Conservation (phyloP, 192 early-diverging fungal genomes). For the Coemansia sp. region DNA sequence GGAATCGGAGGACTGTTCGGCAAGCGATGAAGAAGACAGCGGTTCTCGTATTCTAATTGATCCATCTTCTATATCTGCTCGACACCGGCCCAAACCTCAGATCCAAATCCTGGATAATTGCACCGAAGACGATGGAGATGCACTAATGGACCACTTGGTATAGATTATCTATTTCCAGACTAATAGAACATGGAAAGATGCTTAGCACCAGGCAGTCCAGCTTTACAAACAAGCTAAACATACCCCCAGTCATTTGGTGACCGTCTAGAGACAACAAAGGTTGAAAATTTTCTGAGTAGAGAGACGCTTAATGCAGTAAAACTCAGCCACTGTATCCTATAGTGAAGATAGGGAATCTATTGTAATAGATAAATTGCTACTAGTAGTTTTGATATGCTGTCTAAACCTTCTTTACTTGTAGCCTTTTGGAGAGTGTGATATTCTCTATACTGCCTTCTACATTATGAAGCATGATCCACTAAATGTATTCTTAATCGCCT, state of each 20-base stretch:
- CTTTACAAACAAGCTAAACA: background rate
- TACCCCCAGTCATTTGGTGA: no score
- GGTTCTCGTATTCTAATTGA: constrained; percentile 5
- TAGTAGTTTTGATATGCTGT: no score
- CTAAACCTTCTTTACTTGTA: no score
- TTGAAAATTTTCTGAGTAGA: no score
- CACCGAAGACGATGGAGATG: background rate
- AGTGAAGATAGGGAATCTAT: no score
- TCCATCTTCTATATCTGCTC: constrained; percentile 17
- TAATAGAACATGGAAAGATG: background rate
- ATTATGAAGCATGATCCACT: background rate
- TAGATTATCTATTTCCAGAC: background rate
- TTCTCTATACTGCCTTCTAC: no score
- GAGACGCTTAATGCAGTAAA: no score
- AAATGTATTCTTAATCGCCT: background rate
- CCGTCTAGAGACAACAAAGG: no score
- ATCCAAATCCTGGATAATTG: constrained; percentile 11
- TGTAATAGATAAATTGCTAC: no score
- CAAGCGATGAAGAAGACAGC: constrained; percentile 7
- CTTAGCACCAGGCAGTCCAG: background rate
- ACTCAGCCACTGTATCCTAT: no score
- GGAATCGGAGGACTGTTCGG: background rate
- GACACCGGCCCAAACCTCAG: constrained; percentile 15
- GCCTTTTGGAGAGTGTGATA: no score
- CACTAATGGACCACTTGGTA: background rate